Evolutionary conservation across 2,329 filamentous ascomycete genomes (phyloP), one percentile per base, ranked within the genome.

Genomic region (Hysterium pulicare): DNA sequence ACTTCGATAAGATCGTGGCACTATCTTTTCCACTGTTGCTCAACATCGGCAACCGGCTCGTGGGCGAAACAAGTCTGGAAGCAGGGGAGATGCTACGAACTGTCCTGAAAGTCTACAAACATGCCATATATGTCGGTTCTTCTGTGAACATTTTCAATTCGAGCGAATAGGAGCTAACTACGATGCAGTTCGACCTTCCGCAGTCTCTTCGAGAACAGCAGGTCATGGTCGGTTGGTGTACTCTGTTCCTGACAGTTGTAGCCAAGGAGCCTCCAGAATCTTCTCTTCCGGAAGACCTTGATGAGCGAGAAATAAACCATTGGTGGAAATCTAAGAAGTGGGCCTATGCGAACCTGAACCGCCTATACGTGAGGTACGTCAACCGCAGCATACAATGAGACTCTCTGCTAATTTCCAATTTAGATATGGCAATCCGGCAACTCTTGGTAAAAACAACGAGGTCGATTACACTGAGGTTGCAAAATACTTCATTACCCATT

Each of bases 251-350:
- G 53, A 84, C 86, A 47, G 88, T 94, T 39, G 87, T 97, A 26
- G 84, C 85, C 54, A 97, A 97, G 70, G 74, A 84, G 17, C 83
- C 87, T 26, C 93, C 93, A 4, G 78, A 86, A 42, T 82, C 77
- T 54, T 85, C 90, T 26, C 83, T 97, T 78, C 68, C 76, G 44
- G 89, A 94, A 46, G 87, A 87, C 47, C 72, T 85, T 40, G 83
- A 88, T 45, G 91, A 97, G 62, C 82, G 93, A 44, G 93, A 97
- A 69, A 81, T 85, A 58, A 90, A 95, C 64, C 90, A 96, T 68
- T 98, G 93, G 91, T 98, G 91, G 91, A 98, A 97, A 75, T 87
- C 90, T 50, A 97, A 97, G 83, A 98, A 98, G 71, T 97, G 93
- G 93, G 87, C 91, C 11, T 98, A 96, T 69, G 95, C 93, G 61